Evolutionary conservation across 2,329 filamentous ascomycete genomes (phyloP).

Genomic region (Talaromyces marneffei): DNA sequence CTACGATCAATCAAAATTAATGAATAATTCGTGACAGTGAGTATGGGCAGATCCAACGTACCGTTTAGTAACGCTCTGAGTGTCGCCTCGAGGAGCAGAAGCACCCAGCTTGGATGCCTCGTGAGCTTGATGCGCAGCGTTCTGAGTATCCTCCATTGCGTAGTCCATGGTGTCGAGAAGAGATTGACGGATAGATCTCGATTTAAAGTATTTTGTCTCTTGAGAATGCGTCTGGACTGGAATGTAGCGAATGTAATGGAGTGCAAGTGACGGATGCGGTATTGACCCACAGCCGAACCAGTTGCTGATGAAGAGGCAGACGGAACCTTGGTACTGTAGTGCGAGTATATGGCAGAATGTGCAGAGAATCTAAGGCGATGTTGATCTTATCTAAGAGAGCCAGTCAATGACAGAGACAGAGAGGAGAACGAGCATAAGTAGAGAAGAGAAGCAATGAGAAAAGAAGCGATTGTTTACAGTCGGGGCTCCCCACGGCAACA

Average conservation of each 20-base stretch:
- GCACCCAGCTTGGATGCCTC: conserved; percentile 57
- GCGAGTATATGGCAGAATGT: background rate
- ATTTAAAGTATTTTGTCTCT: conserved; percentile 3
- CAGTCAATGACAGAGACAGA: background rate
- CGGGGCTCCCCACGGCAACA: conserved; percentile 8
- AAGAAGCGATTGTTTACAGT: conserved; percentile 2
- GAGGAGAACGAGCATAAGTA: background rate
- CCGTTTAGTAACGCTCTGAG: conserved; percentile 74
- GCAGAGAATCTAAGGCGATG: background rate
- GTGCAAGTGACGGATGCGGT: conserved; percentile 11
- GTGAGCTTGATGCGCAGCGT: conserved; percentile 58
- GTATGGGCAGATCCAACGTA: conserved; percentile 27
- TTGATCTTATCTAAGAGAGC: background rate
- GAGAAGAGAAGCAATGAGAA: conserved; percentile 1
- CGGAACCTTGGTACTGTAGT: background rate
- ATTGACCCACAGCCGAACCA: conserved; percentile 4
- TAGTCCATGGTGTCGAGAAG: conserved; percentile 43
- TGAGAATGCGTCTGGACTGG: conserved; percentile 20
- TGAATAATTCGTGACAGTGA: background rate
- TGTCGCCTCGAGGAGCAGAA: conserved; percentile 55
- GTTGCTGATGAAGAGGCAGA: background rate
- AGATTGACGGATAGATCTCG: background rate
- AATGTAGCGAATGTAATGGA: conserved; percentile 11
- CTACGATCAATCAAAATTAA: conserved; percentile 43
- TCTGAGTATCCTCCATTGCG: conserved; percentile 59